Evolutionary conservation across 2,329 filamentous ascomycete species (phyloP), one percentile per base, ranked within the genome.

Genomic region (Amylocarpus encephaloides): DNA sequence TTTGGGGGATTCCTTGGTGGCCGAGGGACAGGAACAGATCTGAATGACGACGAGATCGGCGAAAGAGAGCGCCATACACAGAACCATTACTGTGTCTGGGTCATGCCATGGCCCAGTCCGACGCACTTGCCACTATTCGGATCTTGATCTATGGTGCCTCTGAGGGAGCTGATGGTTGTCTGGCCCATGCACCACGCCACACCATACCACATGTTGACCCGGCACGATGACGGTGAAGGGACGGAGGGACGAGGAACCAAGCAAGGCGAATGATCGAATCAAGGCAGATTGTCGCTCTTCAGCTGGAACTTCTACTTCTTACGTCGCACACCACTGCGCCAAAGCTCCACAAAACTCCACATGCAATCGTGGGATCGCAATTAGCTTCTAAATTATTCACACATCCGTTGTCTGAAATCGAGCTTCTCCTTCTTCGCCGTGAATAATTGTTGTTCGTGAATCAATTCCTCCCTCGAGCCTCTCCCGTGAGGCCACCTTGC

Each of bases 151-250:
- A n/a, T 7, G 7, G 15, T 9, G 13, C 39, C 29, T 13, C 5
- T 15, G 13, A 9, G 44, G 7, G 44, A 13, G 7, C 26, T 13
- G 16, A 43, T 43, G 18, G 10, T 26, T 26, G 34, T 30, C 41
- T 41, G 41, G 19, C 22, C 41, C 41, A 19, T 43, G 41, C 41
- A 13, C 26, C 26, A 32, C 41, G 35, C 15, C 43, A 34, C 41
- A 13, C 26, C 26, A 32, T 22, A 45, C 15, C 43, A 34, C 33
- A 32, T 38, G 44, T 26, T 29, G 34, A 26, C 15, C 44, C 33
- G 33, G 44, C 44, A 29, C 44, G 44, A 46, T 46, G 44, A 46
- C 44, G 44, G 39, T 46, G 33, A 34, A 18, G 42, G 22, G n/a
- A 10, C 29, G 29, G 26, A 6, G 34, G 19, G 40, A 19, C n/a